These are phyloP conservation scores for Aspergillus sclerotialis DNA, from an alignment of 2,329 filamentous ascomycete genomes.

Conservation along the genomic window DNA sequence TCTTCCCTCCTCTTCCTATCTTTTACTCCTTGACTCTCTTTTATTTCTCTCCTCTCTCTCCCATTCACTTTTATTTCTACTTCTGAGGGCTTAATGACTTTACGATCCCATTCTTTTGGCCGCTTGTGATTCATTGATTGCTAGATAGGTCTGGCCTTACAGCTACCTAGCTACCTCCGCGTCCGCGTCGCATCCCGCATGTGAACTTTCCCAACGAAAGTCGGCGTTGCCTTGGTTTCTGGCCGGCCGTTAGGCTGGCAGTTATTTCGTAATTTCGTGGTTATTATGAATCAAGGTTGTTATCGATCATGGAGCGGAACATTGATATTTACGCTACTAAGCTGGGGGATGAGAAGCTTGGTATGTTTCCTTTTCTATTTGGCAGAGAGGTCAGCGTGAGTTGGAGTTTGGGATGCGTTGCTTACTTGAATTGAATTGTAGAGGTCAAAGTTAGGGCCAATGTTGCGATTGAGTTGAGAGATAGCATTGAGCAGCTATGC, in stretches of 20 bases:
- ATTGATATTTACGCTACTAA: constrained; percentile 45
- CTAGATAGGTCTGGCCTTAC: too few relatives aligned
- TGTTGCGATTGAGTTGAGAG: constrained; percentile 77
- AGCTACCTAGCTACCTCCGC: too few relatives aligned
- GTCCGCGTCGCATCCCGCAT: constrained; percentile 19
- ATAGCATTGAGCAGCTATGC: constrained; percentile 78
- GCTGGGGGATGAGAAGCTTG: constrained; percentile 42
- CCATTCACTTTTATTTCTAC: constrained; percentile 6
- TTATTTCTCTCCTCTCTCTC: constrained; percentile 9
- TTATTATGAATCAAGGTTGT: constrained; percentile 14
- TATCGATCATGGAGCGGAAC: constrained; percentile 37
- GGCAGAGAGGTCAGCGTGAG: too few relatives aligned
- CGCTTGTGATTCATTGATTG: constrained; percentile 17
- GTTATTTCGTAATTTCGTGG: constrained; percentile 16
- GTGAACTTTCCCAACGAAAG: constrained; percentile 18
- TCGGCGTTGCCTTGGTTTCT: constrained; percentile 20
- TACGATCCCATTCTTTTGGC: constrained; percentile 17
- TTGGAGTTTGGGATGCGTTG: too few relatives aligned
- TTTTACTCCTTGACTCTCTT: constrained; percentile 9
- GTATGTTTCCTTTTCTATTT: constrained; percentile 33
- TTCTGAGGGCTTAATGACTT: constrained; percentile 22
- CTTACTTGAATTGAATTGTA: too few relatives aligned
- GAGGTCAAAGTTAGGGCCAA: constrained; percentile 77
- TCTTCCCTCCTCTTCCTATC: constrained; percentile 9
- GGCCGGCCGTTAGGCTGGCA: constrained; percentile 35